Conservation (phyloP, 176 grass and related monocot species). For the Avena eriantha region DNA sequence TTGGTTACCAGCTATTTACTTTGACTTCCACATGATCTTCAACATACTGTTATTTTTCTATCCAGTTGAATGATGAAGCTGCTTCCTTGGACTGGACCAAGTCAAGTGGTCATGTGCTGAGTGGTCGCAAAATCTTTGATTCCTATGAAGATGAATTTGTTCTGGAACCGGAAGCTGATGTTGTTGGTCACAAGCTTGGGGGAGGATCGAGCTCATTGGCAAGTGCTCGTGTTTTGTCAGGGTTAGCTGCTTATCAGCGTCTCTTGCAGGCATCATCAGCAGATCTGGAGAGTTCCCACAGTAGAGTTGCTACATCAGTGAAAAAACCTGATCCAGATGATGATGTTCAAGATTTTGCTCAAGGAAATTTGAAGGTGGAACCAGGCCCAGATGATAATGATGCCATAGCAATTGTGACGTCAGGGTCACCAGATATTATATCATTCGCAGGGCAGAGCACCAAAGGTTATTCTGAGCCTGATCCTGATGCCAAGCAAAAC, state of each 20-base stretch:
- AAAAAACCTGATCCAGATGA: constrained; percentile 50
- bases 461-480: constrained; percentile 44
- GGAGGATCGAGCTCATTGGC: constrained; percentile 58
- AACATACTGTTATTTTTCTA: constrained; percentile 9
- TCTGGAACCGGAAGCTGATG: constrained; percentile 41
- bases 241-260: constrained; percentile 75
- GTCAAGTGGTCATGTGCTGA: constrained; percentile 80
- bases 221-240: constrained; percentile 62
- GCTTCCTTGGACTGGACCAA: constrained; percentile 86
- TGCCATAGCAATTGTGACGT: constrained; percentile 27
- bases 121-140: constrained; percentile 62
- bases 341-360: constrained; percentile 28
- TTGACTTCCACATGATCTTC: constrained; percentile 22
- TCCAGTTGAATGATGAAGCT: constrained; percentile 94
- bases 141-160: constrained; percentile 70
- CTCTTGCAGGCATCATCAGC: constrained; percentile 47
- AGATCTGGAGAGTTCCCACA: constrained; percentile 35
- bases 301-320: constrained; percentile 17
- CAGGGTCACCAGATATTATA: constrained; percentile 20
- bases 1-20: constrained; percentile 12
- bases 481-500: constrained; percentile 36
- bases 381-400: constrained; percentile 48
- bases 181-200: constrained; percentile 64
- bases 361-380: constrained; percentile 14
- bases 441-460: constrained; percentile 23